Conservation (phyloP, 352 stramenopile genomes). For the Globisporangium takayamanum region DNA sequence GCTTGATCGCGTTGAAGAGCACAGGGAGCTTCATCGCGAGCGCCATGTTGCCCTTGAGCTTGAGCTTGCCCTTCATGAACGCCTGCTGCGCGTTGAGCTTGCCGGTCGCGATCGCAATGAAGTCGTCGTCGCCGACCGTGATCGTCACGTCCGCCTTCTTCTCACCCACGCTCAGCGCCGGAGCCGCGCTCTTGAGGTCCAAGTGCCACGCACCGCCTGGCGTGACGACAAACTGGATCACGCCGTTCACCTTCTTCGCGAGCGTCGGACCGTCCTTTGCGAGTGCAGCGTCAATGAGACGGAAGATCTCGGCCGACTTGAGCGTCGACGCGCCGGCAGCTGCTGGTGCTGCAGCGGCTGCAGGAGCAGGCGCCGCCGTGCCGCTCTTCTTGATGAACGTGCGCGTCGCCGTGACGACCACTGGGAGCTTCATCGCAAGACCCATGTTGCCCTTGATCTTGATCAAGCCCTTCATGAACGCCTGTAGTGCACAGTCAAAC, state of each 20-base stretch:
- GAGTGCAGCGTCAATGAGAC: conserved; percentile 52
- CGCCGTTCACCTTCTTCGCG: conserved; percentile 73
- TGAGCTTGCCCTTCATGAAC: conserved; percentile 95
- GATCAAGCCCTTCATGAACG: conserved; percentile 92
- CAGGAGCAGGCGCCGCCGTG: conserved; percentile 14
- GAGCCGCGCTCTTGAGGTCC: conserved; percentile 62
- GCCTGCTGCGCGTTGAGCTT: conserved; percentile 91
- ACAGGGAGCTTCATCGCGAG: conserved; percentile 93
- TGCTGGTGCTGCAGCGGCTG: conserved; percentile 12
- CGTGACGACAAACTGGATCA: conserved; percentile 76
- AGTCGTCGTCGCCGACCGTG: conserved; percentile 68
- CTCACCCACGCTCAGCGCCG: conserved; percentile 44
- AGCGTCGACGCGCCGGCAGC: conserved; percentile 19
- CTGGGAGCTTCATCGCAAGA: conserved; percentile 91
- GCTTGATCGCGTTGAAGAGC: conserved; percentile 88
- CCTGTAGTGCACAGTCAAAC: conserved; percentile 13
- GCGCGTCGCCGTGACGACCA: conserved; percentile 80
- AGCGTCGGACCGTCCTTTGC: conserved; percentile 45
- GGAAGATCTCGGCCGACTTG: conserved; percentile 70
- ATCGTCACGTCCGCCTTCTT: conserved; percentile 81
- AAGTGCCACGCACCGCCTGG: conserved; percentile 71
- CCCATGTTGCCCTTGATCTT: conserved; percentile 95
- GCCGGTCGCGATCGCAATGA: conserved; percentile 69
- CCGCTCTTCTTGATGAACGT: conserved; percentile 73
- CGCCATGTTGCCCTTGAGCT: conserved; percentile 94